Conservation (phyloP, 257 asterid genomes). For the Rehmannia glutinosa region DNA sequence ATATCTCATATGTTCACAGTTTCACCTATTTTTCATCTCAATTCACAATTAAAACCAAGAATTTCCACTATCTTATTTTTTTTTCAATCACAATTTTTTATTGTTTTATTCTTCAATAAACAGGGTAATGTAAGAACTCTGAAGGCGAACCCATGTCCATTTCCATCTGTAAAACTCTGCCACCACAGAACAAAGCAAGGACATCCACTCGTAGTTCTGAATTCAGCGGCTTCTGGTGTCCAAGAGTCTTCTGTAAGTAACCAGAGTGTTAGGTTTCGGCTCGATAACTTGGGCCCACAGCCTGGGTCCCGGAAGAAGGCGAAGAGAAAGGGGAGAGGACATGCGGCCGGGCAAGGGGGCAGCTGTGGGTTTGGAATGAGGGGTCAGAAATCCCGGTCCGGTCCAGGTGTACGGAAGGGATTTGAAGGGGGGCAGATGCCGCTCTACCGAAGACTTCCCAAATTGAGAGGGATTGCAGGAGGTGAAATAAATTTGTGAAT, state of each 20-base stretch:
- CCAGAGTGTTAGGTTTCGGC: conserved; percentile 51
- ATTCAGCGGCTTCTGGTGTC: conserved; percentile 32
- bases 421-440: conserved; percentile 86
- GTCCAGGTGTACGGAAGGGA: conserved; percentile 73
- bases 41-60: neutral
- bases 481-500: conserved; percentile 31
- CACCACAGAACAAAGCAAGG: conserved; percentile 21
- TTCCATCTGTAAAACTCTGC: conserved; percentile 37
- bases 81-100: too few relatives aligned
- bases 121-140: conserved; percentile 62
- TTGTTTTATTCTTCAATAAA: conserved; percentile 18
- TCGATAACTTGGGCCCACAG: conserved; percentile 89
- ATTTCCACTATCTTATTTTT: neutral
- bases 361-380: conserved; percentile 82
- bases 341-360: conserved; percentile 95
- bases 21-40: neutral
- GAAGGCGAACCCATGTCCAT: conserved; percentile 35
- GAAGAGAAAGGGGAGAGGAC: conserved; percentile 95
- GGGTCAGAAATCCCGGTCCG: conserved; percentile 99
- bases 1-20: neutral
- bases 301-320: conserved; percentile 75
- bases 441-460: conserved; percentile 72
- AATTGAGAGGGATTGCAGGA: conserved; percentile 95
- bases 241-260: conserved; percentile 5
- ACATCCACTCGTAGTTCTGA: conserved; percentile 20